These are phyloP conservation scores for Camellia oleifera DNA, from an alignment of 179 eudicot genomes.

Conservation along the genomic window DNA sequence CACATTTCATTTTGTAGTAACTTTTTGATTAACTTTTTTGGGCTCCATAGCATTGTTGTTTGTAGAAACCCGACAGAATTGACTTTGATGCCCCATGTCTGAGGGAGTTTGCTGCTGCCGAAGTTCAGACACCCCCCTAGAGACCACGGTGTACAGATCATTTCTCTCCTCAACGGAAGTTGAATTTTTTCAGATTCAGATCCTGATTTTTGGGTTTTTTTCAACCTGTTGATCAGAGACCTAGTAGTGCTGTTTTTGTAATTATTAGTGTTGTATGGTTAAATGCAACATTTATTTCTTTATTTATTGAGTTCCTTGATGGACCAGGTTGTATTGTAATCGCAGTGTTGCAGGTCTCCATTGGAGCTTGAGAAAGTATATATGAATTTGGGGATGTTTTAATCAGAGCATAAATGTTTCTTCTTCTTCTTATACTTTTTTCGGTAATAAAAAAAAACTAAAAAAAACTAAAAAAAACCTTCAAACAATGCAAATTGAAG, in stretches of 20 bases:
- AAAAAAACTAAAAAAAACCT: too few relatives aligned
- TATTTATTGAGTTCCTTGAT: neutral
- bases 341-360: neutral
- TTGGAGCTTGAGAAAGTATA: neutral
- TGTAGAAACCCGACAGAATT: neutral
- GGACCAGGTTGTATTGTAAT: neutral
- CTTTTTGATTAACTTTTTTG: too few relatives aligned
- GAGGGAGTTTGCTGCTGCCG: neutral
- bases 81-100: neutral
- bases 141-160: neutral
- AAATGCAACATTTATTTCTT: neutral
- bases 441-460: too few relatives aligned
- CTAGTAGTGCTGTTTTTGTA: constrained; percentile 7
- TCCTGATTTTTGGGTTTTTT: neutral
- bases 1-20: too few relatives aligned
- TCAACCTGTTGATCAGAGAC: constrained; percentile 1
- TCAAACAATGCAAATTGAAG: too few relatives aligned
- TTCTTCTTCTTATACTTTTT: too few relatives aligned
- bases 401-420: neutral
- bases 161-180: constrained; percentile 7
- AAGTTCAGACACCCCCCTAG: neutral
- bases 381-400: neutral
- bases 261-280: neutral
- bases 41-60: too few relatives aligned
- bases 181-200: neutral